Conservation (phyloP, 441 rosid species). For the Melastoma candidum region DNA sequence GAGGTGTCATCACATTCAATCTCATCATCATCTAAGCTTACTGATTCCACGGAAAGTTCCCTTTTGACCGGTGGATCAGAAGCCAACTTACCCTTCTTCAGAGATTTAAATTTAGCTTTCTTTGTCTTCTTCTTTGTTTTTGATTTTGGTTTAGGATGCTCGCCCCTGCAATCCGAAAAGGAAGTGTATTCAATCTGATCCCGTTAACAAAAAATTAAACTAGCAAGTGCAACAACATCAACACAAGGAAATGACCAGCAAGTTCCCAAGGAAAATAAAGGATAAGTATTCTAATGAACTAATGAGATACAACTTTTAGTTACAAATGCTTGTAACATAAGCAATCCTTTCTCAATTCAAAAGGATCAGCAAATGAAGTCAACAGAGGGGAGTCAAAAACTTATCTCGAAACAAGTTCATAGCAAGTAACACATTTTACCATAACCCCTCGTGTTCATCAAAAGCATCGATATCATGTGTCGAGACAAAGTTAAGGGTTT, state of each 20-base stretch:
- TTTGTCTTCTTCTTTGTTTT: constrained; percentile 88
- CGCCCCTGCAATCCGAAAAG: constrained; percentile 40
- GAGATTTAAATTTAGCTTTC: constrained; percentile 89
- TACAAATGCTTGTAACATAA: too few relatives aligned
- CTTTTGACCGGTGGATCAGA: constrained; percentile 53
- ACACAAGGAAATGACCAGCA: background rate
- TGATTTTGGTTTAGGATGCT: constrained; percentile 39
- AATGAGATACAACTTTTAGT: too few relatives aligned
- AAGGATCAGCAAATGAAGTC: too few relatives aligned
- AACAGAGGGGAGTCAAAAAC: too few relatives aligned
- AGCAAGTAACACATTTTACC: too few relatives aligned
- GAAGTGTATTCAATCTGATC: constrained; percentile 7
- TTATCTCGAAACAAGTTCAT: too few relatives aligned
- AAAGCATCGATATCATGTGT: background rate
- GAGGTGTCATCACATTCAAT: constrained; percentile 33
- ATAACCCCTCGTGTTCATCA: too few relatives aligned
- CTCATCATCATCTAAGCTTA: constrained; percentile 49
- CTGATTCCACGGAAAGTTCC: constrained; percentile 40
- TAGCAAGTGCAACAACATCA: background rate
- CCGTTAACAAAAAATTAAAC: background rate
- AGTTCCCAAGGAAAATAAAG: background rate
- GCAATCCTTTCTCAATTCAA: too few relatives aligned
- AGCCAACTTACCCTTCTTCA: constrained; percentile 79
- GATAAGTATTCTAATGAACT: background rate
- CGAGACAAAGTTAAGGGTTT: background rate